These are phyloP conservation scores for Cutaneotrichosporon cutaneum DNA, from an alignment of 1,284 basidiomycete species.

Conservation along the genomic window DNA sequence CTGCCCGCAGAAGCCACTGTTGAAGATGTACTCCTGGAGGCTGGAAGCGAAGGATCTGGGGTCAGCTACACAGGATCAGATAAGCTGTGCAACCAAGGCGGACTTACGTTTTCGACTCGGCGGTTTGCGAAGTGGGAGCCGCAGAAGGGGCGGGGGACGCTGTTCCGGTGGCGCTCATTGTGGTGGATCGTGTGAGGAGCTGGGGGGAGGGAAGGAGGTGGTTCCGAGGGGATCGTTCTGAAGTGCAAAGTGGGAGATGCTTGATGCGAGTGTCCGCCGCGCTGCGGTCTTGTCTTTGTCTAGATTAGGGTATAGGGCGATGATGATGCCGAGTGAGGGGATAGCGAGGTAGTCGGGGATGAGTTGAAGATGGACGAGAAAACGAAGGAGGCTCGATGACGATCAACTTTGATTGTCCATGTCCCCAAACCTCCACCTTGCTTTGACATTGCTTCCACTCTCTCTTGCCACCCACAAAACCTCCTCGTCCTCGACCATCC, in stretches of 20 bases:
- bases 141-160: background rate
- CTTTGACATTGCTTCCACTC: too few relatives aligned
- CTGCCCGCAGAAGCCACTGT: constrained; percentile 41
- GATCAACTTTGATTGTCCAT: too few relatives aligned
- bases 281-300: background rate
- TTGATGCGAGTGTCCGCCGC: constrained; percentile 1
- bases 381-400: background rate
- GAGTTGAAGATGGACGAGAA: background rate
- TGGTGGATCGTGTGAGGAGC: background rate
- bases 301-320: background rate
- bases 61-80: background rate
- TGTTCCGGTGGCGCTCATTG: background rate
- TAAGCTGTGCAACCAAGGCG: background rate
- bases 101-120: background rate
- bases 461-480: background rate
- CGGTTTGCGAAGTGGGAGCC: background rate
- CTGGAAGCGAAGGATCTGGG: constrained; percentile 15
- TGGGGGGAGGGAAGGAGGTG: background rate
- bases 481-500: background rate
- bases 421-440: too few relatives aligned
- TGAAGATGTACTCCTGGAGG: constrained; percentile 34
- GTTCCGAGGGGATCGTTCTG: background rate
- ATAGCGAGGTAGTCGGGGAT: background rate
- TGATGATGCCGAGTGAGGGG: background rate
- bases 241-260: background rate